Percentiles rank a stretch among this genome's conserved stretches.
phyloP scores from a whole-genome alignment of 164 flowering plant species.

The Vitis riparia region DNA sequence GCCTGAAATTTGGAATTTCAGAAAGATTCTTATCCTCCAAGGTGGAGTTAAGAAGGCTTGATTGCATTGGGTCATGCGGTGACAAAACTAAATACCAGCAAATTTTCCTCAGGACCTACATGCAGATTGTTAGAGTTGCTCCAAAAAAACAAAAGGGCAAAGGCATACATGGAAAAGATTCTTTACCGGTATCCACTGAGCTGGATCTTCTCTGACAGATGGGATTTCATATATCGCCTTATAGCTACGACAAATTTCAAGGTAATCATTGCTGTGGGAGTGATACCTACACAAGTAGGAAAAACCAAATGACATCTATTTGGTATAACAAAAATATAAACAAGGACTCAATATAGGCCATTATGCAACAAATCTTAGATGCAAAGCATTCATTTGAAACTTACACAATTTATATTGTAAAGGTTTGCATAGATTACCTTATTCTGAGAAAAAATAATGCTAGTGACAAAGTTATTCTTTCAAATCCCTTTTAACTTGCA shows the following conservation, averaged over 20 bases:
- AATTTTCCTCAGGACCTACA: constrained; percentile 82
- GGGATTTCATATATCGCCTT: constrained; percentile 91
- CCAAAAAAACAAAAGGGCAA: background rate
- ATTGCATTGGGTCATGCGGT: constrained; percentile 97
- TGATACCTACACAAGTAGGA: constrained; percentile 53
- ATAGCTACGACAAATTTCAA: constrained; percentile 93
- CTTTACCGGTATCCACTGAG: constrained; percentile 81
- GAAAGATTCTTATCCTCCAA: constrained; percentile 93
- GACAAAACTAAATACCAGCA: constrained; percentile 88
- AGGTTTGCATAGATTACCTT: too few species aligned
- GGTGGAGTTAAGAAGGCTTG: constrained; percentile 88
- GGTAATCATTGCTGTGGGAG: constrained; percentile 79
- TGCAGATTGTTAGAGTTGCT: constrained; percentile 8
- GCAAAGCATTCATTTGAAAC: too few species aligned
- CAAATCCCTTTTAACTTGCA: too few species aligned
- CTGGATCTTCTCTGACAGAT: constrained; percentile 71
- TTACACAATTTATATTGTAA: too few species aligned
- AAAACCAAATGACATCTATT: background rate
- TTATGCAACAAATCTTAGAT: too few species aligned
- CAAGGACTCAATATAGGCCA: too few species aligned
- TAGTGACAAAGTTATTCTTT: too few species aligned
- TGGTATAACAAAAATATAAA: too few species aligned
- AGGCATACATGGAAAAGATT: background rate
- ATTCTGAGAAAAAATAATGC: too few species aligned
- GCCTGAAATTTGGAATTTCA: constrained; percentile 84